phyloP scores from a whole-genome alignment of 164 flowering plant species.

The Macadamia tetraphylla region DNA sequence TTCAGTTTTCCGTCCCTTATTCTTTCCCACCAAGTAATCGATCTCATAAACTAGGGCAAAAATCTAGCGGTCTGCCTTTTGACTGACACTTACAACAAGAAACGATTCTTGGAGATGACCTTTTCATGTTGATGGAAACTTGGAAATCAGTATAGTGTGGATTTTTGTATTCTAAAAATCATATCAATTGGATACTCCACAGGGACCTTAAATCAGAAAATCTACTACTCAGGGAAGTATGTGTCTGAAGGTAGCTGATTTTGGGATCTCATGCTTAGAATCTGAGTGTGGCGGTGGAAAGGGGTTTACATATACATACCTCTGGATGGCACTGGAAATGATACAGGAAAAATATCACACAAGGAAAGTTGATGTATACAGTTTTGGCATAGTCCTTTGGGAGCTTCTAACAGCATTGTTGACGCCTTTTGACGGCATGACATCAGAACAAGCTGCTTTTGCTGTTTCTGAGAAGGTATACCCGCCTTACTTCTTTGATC shows the following conservation, averaged over 20 bases:
- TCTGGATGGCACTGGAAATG: conserved; percentile 99
- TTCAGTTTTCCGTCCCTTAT: too few species aligned
- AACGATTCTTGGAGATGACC: too few species aligned
- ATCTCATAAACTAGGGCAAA: too few species aligned
- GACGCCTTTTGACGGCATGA: conserved; percentile 90
- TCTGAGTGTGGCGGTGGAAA: conserved; percentile 76
- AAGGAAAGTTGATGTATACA: conserved; percentile 91
- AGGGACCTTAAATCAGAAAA: conserved; percentile 96
- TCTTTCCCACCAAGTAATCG: too few species aligned
- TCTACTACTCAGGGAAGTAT: conserved; percentile 71
- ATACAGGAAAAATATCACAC: conserved; percentile 81
- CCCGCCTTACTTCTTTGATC: too few species aligned
- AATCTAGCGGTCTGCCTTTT: too few species aligned
- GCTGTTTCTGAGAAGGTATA: conserved; percentile 93
- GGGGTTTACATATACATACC: conserved; percentile 90
- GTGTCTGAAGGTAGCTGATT: conserved; percentile 91
- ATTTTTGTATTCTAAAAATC: too few species aligned
- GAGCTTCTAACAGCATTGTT: conserved; percentile 87
- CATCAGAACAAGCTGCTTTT: conserved; percentile 97
- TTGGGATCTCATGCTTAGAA: conserved; percentile 92
- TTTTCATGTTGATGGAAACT: too few species aligned
- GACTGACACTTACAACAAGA: too few species aligned
- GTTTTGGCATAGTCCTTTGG: conserved; percentile 95
- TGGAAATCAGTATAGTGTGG: too few species aligned
- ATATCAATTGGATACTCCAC: conserved; percentile 49